These are phyloP conservation scores for Pleurostoma richardsiae DNA, from an alignment of 2,329 filamentous ascomycete genomes.

Conservation along the genomic window DNA sequence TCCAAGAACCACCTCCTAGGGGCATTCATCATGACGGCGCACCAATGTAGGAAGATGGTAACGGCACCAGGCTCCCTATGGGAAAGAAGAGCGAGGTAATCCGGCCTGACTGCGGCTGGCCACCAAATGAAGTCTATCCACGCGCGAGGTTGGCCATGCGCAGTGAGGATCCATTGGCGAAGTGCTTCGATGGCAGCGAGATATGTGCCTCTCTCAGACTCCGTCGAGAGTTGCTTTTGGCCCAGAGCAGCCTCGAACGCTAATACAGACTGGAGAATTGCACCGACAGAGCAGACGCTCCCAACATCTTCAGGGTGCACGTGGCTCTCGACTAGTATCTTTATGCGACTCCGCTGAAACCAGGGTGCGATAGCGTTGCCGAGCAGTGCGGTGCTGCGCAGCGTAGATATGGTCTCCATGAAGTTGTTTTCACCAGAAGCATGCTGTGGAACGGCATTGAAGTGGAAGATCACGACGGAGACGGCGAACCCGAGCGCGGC, in stretches of 20 bases:
- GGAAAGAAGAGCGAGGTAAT: not conserved
- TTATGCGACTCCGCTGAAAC: not conserved
- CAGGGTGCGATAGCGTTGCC: not conserved
- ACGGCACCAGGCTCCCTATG: not conserved
- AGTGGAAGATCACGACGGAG: not conserved
- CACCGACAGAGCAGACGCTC: not conserved
- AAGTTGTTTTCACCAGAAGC: not conserved
- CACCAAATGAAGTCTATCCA: not conserved
- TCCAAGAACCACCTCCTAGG: conserved; percentile 1
- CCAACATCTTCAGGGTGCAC: not conserved
- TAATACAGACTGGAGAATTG: not conserved
- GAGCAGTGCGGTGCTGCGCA: not conserved
- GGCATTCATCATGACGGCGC: not conserved
- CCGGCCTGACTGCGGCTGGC: not conserved
- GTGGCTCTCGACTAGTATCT: not conserved
- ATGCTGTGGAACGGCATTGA: not conserved
- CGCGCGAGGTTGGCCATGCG: not conserved
- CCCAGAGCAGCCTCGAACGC: not conserved
- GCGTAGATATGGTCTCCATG: not conserved
- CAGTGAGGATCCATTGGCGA: not conserved
- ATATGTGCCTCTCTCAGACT: not conserved
- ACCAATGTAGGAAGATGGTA: not conserved
- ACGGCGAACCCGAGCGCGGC: not conserved
- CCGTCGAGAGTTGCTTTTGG: not conserved
- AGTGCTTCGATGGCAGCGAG: not conserved